These are phyloP conservation scores for Mortierella sp. DNA, from an alignment of 371 early-diverging fungal species.

Conservation along the genomic window DNA sequence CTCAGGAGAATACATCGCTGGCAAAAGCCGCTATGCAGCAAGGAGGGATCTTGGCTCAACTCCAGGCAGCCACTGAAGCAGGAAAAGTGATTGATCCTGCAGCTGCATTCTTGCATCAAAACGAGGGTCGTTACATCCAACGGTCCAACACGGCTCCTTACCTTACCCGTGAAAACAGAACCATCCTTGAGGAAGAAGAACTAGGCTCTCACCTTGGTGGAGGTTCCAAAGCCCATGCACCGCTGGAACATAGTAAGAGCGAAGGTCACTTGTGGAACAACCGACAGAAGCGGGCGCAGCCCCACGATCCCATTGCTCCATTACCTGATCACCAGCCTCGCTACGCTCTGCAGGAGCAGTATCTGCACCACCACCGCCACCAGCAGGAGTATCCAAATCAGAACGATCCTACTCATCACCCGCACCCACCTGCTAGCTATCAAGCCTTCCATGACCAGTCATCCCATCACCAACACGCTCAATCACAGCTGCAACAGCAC, in stretches of 20 bases:
- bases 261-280: slow-evolving; percentile 26
- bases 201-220: background rate
- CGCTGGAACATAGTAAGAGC: slow-evolving; percentile 43
- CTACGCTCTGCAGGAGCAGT: no score
- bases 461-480: slow-evolving; percentile 11
- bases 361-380: slow-evolving; percentile 6
- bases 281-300: slow-evolving; percentile 22
- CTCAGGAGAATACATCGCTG: slow-evolving; percentile 29
- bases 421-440: background rate
- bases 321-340: no score
- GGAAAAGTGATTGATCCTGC: slow-evolving; percentile 38
- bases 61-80: slow-evolving; percentile 36
- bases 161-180: slow-evolving; percentile 21
- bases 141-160: slow-evolving; percentile 41
- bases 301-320: no score
- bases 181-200: slow-evolving; percentile 33
- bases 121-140: slow-evolving; percentile 36
- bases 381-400: background rate
- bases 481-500: slow-evolving; percentile 11
- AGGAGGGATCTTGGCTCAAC: slow-evolving; percentile 34
- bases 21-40: slow-evolving; percentile 32
- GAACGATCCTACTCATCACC: background rate
- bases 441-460: slow-evolving; percentile 18
- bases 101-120: slow-evolving; percentile 19
- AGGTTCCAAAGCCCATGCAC: slow-evolving; percentile 3